A percentile compares a stretch with the other conserved stretches of the same genome.
Conservation (phyloP, 139 green algal genomes). For the Micromonas pusilla region DNA sequence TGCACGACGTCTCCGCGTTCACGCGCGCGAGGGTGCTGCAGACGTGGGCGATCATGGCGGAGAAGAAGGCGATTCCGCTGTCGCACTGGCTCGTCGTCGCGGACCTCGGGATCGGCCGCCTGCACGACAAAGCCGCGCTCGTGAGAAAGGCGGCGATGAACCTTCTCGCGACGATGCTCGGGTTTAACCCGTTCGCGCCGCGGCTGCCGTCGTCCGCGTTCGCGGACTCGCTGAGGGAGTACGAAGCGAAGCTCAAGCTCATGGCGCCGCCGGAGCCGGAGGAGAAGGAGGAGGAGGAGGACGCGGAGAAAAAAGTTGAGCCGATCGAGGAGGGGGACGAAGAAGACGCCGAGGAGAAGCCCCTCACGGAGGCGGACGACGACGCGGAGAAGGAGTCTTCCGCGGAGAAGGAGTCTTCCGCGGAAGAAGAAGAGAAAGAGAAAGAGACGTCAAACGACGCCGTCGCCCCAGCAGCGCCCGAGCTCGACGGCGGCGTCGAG, state of each 20-base stretch:
- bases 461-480: not conserved
- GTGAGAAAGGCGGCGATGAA: conserved; percentile 68
- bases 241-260: conserved; percentile 14
- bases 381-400: not conserved
- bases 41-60: conserved; percentile 66
- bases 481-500: conserved; percentile 21
- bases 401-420: not conserved
- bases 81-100: conserved; percentile 62
- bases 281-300: not conserved
- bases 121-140: conserved; percentile 71
- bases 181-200: conserved; percentile 67
- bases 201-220: conserved; percentile 52
- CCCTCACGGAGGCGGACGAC: not conserved
- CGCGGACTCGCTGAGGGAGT: conserved; percentile 25
- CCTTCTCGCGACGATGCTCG: conserved; percentile 59
- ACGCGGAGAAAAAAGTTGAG: not conserved
- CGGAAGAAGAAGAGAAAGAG: not conserved
- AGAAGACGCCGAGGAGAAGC: not conserved
- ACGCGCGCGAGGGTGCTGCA: conserved; percentile 53
- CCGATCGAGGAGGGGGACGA: conserved; percentile 10
- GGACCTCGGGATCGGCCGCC: conserved; percentile 55
- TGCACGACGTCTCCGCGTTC: conserved; percentile 57
- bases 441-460: not conserved
- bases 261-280: conserved; percentile 3
- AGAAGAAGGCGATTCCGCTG: conserved; percentile 48